These are phyloP conservation scores for Cordyceps cicadae DNA, from an alignment of 2,329 filamentous ascomycete genomes.

Conservation along the genomic window DNA sequence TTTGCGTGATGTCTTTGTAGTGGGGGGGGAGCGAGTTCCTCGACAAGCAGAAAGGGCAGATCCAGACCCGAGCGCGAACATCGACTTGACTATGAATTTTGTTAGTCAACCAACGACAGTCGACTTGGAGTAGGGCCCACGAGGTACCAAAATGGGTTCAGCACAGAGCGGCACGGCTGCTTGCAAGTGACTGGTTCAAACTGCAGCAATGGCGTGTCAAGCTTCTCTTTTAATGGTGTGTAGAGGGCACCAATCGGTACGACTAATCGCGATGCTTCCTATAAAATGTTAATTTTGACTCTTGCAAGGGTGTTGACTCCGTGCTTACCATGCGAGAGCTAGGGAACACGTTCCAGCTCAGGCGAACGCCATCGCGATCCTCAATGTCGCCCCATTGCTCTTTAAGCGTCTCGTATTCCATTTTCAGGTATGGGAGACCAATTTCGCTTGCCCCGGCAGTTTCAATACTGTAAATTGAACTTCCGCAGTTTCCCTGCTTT, in stretches of 20 bases:
- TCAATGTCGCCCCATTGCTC: conserved; percentile 96
- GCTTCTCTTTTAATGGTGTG: conserved; percentile 91
- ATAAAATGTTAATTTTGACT: conserved; percentile 4
- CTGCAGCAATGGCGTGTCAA: conserved; percentile 77
- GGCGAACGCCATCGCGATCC: conserved; percentile 87
- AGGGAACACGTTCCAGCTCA: conserved; percentile 98
- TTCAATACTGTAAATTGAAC: neutral
- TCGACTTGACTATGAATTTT: conserved; percentile 60
- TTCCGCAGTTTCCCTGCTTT: neutral
- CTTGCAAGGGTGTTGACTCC: neutral
- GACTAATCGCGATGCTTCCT: conserved; percentile 91
- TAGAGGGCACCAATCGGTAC: conserved; percentile 95
- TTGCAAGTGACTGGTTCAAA: conserved; percentile 98
- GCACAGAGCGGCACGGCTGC: conserved; percentile 84
- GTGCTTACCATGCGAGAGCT: conserved; percentile 84
- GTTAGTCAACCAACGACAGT: neutral
- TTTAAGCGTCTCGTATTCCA: conserved; percentile 91
- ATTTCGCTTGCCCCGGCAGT: neutral
- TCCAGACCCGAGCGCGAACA: conserved; percentile 76
- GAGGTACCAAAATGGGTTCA: conserved; percentile 88
- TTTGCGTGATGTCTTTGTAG: conserved; percentile 83
- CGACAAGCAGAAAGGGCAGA: conserved; percentile 80
- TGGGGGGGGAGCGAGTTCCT: conserved; percentile 75
- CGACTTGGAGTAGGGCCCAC: neutral
- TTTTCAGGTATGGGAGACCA: conserved; percentile 27